A percentile compares a stretch with the other conserved stretches of the same genome.
Conservation (phyloP, 1,284 basidiomycete genomes). For the Leccinum huronense region DNA sequence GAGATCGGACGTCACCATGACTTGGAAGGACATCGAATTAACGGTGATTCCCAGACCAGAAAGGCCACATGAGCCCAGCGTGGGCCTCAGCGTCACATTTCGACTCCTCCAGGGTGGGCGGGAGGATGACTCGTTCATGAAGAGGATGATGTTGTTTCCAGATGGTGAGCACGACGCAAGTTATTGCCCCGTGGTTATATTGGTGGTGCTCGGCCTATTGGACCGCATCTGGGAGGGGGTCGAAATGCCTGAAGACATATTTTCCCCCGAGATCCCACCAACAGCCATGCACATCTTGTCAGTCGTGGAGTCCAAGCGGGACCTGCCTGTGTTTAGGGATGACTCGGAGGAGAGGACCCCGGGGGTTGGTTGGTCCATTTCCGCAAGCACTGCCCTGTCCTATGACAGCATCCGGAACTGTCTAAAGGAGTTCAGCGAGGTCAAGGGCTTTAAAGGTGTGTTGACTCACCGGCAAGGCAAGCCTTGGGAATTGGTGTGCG, state of each 20-base stretch:
- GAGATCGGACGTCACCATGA: background rate
- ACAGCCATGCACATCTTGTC: background rate
- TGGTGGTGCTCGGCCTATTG: background rate
- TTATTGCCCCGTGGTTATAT: background rate
- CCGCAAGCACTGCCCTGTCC: background rate
- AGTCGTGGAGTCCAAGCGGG: background rate
- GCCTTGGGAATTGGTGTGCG: background rate
- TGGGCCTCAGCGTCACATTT: background rate
- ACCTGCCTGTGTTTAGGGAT: background rate
- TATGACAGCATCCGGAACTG: background rate
- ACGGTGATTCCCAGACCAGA: background rate
- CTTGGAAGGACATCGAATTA: constrained; percentile 1
- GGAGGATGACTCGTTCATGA: background rate
- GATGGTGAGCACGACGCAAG: background rate
- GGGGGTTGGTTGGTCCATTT: background rate
- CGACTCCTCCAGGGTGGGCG: constrained; percentile 2
- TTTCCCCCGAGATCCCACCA: background rate
- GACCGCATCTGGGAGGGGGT: background rate
- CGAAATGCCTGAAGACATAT: background rate
- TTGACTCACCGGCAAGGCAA: background rate
- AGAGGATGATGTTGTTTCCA: background rate
- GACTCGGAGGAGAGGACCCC: background rate
- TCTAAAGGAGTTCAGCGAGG: background rate
- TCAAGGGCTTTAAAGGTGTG: background rate
- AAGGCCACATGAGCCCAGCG: background rate